Evolutionary conservation across 495 filamentous ascomycete species (phyloP).

Genomic region (Aspergillus diversus): DNA sequence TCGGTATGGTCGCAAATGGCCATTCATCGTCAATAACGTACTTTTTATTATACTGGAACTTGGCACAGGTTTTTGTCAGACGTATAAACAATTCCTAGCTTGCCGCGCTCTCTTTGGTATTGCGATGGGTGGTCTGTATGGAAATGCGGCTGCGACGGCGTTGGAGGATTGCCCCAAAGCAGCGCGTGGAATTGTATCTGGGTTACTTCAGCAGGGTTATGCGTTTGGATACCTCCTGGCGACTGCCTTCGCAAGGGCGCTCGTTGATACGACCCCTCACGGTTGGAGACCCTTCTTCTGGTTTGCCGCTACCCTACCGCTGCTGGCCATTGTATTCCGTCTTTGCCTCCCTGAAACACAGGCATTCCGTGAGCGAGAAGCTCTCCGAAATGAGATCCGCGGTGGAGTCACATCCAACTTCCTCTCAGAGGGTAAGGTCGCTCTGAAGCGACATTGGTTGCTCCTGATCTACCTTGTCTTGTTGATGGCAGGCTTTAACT

Average conservation of each 20-base stretch:
- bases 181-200: slow-evolving; percentile 75
- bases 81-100: slow-evolving; percentile 77
- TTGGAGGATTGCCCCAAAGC: slow-evolving; percentile 80
- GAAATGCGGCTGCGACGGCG: slow-evolving; percentile 84
- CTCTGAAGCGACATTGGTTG: slow-evolving; percentile 76
- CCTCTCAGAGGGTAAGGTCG: slow-evolving; percentile 73
- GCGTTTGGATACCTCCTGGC: slow-evolving; percentile 86
- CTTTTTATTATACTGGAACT: slow-evolving; percentile 82
- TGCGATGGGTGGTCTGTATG: slow-evolving; percentile 88
- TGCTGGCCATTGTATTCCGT: slow-evolving; percentile 81
- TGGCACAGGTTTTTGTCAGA: slow-evolving; percentile 77
- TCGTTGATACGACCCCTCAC: slow-evolving; percentile 73
- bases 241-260: slow-evolving; percentile 71
- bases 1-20: slow-evolving; percentile 87
- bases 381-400: slow-evolving; percentile 54
- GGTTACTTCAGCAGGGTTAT: slow-evolving; percentile 86
- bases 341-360: slow-evolving; percentile 77
- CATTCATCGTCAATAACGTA: slow-evolving; percentile 80
- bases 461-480: slow-evolving; percentile 79
- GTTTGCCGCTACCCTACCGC: slow-evolving; percentile 79
- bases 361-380: slow-evolving; percentile 64
- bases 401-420: slow-evolving; percentile 64
- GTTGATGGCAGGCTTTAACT: slow-evolving; percentile 90
- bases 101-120: slow-evolving; percentile 85
- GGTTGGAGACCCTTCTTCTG: slow-evolving; percentile 85